A percentile compares a stretch with the other conserved stretches of the same genome.
phyloP scores from a whole-genome alignment of 2,329 filamentous ascomycete species.

The Fulvia fulva region DNA sequence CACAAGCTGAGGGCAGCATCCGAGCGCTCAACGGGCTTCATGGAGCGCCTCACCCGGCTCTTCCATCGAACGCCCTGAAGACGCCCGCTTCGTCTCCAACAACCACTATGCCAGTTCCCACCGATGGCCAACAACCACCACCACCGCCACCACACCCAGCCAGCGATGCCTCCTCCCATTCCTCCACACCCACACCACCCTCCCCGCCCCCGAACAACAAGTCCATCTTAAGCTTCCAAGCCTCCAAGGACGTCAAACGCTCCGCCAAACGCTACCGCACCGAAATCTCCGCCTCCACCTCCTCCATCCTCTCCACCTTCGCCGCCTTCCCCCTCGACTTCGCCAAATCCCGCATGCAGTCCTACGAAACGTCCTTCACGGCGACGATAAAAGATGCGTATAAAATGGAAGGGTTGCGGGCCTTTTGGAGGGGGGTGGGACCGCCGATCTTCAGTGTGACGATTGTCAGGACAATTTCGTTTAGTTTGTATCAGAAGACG shows the following conservation, averaged over 20 bases:
- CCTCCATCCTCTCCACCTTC: constrained; percentile 73
- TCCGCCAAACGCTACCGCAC: constrained; percentile 75
- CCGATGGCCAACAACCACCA: constrained; percentile 9
- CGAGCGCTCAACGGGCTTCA: constrained; percentile 23
- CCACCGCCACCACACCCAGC: too few relatives aligned
- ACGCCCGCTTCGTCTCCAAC: constrained; percentile 16
- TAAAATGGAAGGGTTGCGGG: constrained; percentile 48
- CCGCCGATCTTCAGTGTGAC: constrained; percentile 78
- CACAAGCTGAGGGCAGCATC: constrained; percentile 1
- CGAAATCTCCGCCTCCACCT: constrained; percentile 72
- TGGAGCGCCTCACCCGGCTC: constrained; percentile 28
- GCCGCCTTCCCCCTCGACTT: constrained; percentile 83
- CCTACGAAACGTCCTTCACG: constrained; percentile 59
- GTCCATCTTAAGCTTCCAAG: constrained; percentile 27
- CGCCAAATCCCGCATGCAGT: constrained; percentile 83
- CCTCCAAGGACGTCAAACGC: constrained; percentile 41
- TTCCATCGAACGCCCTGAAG: constrained; percentile 31
- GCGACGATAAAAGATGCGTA: constrained; percentile 71
- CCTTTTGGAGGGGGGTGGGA: constrained; percentile 57
- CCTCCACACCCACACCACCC: background rate
- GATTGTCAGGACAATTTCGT: constrained; percentile 71
- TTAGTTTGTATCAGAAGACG: constrained; percentile 73
- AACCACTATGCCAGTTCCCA: constrained; percentile 23
- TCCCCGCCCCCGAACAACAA: background rate
- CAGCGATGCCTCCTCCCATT: background rate